Conservation (phyloP, 2,329 filamentous ascomycete species). For the Neurospora sp. region DNA sequence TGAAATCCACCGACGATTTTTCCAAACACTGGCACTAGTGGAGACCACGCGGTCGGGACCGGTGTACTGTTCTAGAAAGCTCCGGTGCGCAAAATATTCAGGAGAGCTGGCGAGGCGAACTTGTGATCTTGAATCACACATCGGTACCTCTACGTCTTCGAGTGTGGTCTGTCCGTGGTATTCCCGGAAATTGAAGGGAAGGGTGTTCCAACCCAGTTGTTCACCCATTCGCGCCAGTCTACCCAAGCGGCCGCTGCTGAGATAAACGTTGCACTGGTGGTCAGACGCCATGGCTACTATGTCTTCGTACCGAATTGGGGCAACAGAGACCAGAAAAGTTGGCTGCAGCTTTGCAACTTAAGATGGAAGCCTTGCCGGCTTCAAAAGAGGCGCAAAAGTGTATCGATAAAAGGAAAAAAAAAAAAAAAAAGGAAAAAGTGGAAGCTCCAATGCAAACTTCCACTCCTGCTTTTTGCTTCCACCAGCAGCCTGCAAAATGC, state of each 20-base stretch:
- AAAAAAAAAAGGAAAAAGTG: neutral
- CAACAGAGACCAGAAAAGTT: neutral
- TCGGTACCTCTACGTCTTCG: neutral
- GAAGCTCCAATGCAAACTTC: neutral
- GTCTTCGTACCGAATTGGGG: too few relatives aligned
- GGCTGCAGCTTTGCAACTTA: too few relatives aligned
- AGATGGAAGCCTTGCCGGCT: neutral
- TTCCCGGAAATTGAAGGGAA: neutral
- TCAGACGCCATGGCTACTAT: neutral
- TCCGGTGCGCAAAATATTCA: neutral
- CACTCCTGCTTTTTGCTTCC: neutral
- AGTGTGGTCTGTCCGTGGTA: neutral
- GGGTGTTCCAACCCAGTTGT: neutral
- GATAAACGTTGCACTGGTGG: neutral
- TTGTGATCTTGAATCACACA: neutral
- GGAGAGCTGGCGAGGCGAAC: neutral
- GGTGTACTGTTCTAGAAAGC: neutral
- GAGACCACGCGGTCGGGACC: neutral
- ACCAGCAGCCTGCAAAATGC: neutral
- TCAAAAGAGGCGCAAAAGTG: neutral
- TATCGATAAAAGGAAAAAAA: neutral
- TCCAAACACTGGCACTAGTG: neutral
- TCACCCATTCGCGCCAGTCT: neutral
- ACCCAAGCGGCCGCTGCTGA: neutral
- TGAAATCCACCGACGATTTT: neutral